phyloP scores from a whole-genome alignment of 2,329 filamentous ascomycete genomes.

The Venturia nashicola region DNA sequence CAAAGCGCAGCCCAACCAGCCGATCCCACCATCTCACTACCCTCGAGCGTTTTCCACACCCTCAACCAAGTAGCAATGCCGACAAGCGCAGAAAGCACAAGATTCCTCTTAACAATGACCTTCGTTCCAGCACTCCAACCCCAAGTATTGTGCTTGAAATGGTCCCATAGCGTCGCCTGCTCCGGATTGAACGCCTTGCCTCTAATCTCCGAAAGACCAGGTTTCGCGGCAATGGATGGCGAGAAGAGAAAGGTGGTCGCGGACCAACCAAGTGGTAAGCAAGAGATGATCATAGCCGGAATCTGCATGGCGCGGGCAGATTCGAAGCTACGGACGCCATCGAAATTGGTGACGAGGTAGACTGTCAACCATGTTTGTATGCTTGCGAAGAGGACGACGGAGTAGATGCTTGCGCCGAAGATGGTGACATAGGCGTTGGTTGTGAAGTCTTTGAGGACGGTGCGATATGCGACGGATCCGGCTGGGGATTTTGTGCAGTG shows the following conservation, averaged over 20 bases:
- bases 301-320: constrained; percentile 52
- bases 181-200: constrained; percentile 50
- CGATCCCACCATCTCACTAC: constrained; percentile 59
- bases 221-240: constrained; percentile 43
- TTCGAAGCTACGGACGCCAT: constrained; percentile 55
- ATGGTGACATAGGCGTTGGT: constrained; percentile 36
- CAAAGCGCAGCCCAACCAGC: constrained; percentile 62
- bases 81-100: constrained; percentile 32
- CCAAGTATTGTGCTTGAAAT: constrained; percentile 53
- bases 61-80: constrained; percentile 49
- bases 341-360: constrained; percentile 64
- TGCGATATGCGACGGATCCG: constrained; percentile 41
- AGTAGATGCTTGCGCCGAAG: constrained; percentile 62
- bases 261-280: constrained; percentile 59
- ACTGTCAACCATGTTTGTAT: constrained; percentile 59
- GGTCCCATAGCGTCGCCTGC: constrained; percentile 54
- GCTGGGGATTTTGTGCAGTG: constrained; percentile 10
- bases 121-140: constrained; percentile 56
- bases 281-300: constrained; percentile 32
- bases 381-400: constrained; percentile 56
- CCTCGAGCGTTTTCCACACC: constrained; percentile 53
- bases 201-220: constrained; percentile 33
- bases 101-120: constrained; percentile 44
- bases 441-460: constrained; percentile 43
- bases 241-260: constrained; percentile 69